These are phyloP conservation scores for Piloderma croceum DNA, from an alignment of 768 basidiomycete species.

Conservation along the genomic window DNA sequence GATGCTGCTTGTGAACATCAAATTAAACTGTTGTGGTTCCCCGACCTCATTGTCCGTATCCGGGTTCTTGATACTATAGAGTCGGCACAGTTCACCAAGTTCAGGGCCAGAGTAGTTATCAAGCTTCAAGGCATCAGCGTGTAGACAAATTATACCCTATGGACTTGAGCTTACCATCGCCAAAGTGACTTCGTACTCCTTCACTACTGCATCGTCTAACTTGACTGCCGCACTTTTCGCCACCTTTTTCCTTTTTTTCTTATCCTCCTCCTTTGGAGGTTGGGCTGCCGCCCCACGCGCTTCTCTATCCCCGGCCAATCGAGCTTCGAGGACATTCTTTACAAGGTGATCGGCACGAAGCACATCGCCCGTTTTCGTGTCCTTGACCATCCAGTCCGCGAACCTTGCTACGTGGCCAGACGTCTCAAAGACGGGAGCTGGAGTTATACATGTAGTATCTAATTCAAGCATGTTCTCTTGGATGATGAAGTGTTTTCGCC, in stretches of 20 bases:
- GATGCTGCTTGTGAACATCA: conserved; percentile 97
- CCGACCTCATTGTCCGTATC: conserved; percentile 89
- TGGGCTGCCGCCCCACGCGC: conserved; percentile 71
- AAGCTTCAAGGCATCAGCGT: conserved; percentile 42
- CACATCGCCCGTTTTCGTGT: conserved; percentile 90
- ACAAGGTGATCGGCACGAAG: conserved; percentile 96
- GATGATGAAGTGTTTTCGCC: conserved; percentile 97
- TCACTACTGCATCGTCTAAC: conserved; percentile 66
- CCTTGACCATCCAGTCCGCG: conserved; percentile 99
- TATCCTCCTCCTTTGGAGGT: conserved; percentile 49
- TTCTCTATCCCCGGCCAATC: conserved; percentile 86
- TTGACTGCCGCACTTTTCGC: conserved; percentile 64
- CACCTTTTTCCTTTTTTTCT: conserved; percentile 69
- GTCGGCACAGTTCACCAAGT: conserved; percentile 80
- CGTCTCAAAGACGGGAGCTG: conserved; percentile 89
- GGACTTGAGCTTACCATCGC: conserved; percentile 64
- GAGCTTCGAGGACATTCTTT: conserved; percentile 84
- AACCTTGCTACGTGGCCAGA: conserved; percentile 98
- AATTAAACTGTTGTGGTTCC: conserved; percentile 93
- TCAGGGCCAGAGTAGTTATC: conserved; percentile 92
- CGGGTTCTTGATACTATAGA: conserved; percentile 79
- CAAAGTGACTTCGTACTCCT: conserved; percentile 75
- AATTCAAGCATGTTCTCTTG: conserved; percentile 98
- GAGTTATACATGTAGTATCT: conserved; percentile 97
- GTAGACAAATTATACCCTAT: conserved; percentile 2